Evolutionary conservation across 306 rosid genomes (phyloP), one percentile per base, ranked within the genome.

Genomic region (Sicyos baderoa): DNA sequence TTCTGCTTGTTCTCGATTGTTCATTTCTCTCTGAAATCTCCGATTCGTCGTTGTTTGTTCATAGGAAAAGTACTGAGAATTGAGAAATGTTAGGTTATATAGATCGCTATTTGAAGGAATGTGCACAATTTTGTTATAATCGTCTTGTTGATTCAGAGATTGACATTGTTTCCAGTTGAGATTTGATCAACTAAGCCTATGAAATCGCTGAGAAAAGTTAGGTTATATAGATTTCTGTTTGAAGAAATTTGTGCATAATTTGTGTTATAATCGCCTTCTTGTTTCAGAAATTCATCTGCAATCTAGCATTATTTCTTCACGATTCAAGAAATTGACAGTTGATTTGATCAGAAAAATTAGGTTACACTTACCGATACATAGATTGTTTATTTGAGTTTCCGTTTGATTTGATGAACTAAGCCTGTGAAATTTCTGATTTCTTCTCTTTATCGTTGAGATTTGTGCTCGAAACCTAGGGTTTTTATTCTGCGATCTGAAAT

Each of bases 1-100:
- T 45, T 66, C 10, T 22, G 19, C 23, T 25, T 10, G 2, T 45
- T 65, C 11, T 47, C 22, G 52, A 37, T 9, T 14, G 8, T 25
- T 29, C 16, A 10, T 15, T 49, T 4, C 32, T 44, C 49, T 42
- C 32, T 22, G 19, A 35, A 68, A 25, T 37, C 68, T 61, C 68
- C 49, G 44, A 6, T 3, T 9, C 44, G 32, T 48, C 14, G 10
- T 2, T 57, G 42, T 71, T 70, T 62, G 14, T 3, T 35, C 59
- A 42, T 47, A 44, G 54, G 8, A 57, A 58, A 77, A 74, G 48
- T 40, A n/a, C 35, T 23, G 71, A 21, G 54, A 19, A 47, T 18
- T 19, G 32, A 21, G 54, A 19, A 47, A 42, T 19, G 32, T 9
- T 66, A 10, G 54, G 55, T 2, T 15, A 10, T 14, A 18, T 21